Evolutionary conservation across 139 green algal species (phyloP).

Genomic region (Picochlorum sp.): DNA sequence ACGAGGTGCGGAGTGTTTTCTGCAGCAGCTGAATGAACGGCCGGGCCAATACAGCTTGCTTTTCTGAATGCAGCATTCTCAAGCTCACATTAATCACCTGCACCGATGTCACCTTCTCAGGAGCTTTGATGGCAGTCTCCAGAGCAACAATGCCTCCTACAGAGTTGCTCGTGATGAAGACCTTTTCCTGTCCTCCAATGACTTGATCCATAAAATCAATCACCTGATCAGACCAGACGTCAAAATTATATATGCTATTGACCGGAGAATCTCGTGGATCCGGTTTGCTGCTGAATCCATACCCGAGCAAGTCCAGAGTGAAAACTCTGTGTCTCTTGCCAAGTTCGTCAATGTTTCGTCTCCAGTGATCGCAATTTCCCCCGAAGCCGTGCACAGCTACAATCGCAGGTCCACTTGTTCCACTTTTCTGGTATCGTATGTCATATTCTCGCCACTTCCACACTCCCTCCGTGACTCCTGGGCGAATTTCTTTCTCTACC

Average conservation of each 20-base stretch:
- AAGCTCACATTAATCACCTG: slow-evolving; percentile 75
- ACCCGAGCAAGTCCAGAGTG: slow-evolving; percentile 90
- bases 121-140: slow-evolving; percentile 43
- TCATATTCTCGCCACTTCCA: slow-evolving; percentile 72
- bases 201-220: slow-evolving; percentile 63
- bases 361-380: slow-evolving; percentile 82
- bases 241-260: slow-evolving; percentile 71
- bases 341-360: slow-evolving; percentile 76
- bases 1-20: slow-evolving; percentile 54
- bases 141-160: slow-evolving; percentile 40
- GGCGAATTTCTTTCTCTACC: slow-evolving; percentile 19
- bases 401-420: slow-evolving; percentile 19
- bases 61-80: slow-evolving; percentile 49
- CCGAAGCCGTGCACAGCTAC: slow-evolving; percentile 80
- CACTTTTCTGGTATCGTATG: slow-evolving; percentile 69
- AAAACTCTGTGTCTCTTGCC: slow-evolving; percentile 46
- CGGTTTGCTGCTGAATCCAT: slow-evolving; percentile 71
- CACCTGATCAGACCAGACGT: slow-evolving; percentile 43
- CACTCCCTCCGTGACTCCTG: slow-evolving; percentile 32
- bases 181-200: slow-evolving; percentile 32
- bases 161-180: slow-evolving; percentile 77
- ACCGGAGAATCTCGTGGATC: slow-evolving; percentile 35
- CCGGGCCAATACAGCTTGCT: slow-evolving; percentile 41
- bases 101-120: slow-evolving; percentile 60
- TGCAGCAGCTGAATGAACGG: slow-evolving; percentile 68